Conservation (phyloP, 768 basidiomycete genomes). For the Leccinum fibrillosum region DNA sequence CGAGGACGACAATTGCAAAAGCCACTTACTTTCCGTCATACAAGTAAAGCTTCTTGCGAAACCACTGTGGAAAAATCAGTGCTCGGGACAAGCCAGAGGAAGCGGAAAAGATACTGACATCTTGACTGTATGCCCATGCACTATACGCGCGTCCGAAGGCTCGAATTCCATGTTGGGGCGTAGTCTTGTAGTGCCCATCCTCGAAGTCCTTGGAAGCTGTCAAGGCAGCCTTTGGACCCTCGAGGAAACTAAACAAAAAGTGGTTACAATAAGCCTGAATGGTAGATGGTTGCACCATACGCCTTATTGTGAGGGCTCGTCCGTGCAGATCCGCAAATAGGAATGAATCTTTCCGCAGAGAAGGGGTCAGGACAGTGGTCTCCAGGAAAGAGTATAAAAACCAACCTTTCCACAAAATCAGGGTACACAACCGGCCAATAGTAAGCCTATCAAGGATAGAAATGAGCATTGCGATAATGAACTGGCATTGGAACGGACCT, state of each 20-base stretch:
- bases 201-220: constrained; percentile 53
- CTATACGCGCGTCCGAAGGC: constrained; percentile 59
- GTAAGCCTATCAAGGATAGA: constrained; percentile 39
- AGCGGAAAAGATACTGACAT: constrained; percentile 33
- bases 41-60: constrained; percentile 45
- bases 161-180: constrained; percentile 48
- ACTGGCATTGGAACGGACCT: constrained; percentile 29
- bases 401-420: constrained; percentile 49
- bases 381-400: not conserved
- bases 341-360: constrained; percentile 28
- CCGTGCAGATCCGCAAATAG: constrained; percentile 54
- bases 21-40: constrained; percentile 37
- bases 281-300: constrained; percentile 30
- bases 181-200: constrained; percentile 47
- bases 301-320: constrained; percentile 56
- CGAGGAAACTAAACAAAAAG: constrained; percentile 44
- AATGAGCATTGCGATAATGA: not conserved
- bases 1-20: not conserved
- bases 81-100: not conserved
- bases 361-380: not conserved
- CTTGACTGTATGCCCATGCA: constrained; percentile 59
- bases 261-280: constrained; percentile 10
- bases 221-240: constrained; percentile 57
- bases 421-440: constrained; percentile 57
- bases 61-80: constrained; percentile 42